These are phyloP conservation scores for Trichothecium roseum DNA, from an alignment of 2,329 filamentous ascomycete genomes.

Conservation along the genomic window DNA sequence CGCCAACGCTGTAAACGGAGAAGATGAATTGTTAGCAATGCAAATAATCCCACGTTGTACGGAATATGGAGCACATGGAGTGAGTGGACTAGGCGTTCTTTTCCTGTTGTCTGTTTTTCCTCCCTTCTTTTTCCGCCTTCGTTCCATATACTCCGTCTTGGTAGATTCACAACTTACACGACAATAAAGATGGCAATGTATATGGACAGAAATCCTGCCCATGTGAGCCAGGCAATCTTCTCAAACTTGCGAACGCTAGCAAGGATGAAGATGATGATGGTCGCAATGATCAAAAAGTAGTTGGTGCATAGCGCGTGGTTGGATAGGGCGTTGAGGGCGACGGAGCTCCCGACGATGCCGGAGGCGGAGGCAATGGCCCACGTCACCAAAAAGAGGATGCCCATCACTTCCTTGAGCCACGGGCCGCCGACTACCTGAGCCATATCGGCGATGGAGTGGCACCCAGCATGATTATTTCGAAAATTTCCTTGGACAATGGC, in stretches of 20 bases:
- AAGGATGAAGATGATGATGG: conserved; percentile 33
- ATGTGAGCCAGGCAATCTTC: conserved; percentile 52
- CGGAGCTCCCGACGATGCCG: conserved; percentile 47
- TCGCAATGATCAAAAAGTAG: conserved; percentile 42
- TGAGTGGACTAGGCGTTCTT: no score
- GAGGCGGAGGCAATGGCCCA: conserved; percentile 43
- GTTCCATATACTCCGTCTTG: no score
- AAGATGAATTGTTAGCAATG: conserved; percentile 1
- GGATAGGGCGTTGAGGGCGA: conserved; percentile 48
- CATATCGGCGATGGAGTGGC: conserved; percentile 40
- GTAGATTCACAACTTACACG: no score
- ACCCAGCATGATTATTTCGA: conserved; percentile 24
- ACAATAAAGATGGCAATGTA: conserved; percentile 48
- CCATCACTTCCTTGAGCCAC: conserved; percentile 3
- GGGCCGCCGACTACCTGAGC: conserved; percentile 40
- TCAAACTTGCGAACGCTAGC: conserved; percentile 47
- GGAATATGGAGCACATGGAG: not conserved
- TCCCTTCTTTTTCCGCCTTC: no score
- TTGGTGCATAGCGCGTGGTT: conserved; percentile 47
- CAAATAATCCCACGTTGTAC: not conserved
- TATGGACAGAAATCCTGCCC: conserved; percentile 47
- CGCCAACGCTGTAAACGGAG: conserved; percentile 39
- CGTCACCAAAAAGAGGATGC: conserved; percentile 3
- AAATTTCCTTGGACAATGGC: conserved; percentile 29
- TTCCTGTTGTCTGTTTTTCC: no score